These are phyloP conservation scores for Leccinum subrobustum DNA, from an alignment of 1,284 basidiomycete species.

Conservation along the genomic window DNA sequence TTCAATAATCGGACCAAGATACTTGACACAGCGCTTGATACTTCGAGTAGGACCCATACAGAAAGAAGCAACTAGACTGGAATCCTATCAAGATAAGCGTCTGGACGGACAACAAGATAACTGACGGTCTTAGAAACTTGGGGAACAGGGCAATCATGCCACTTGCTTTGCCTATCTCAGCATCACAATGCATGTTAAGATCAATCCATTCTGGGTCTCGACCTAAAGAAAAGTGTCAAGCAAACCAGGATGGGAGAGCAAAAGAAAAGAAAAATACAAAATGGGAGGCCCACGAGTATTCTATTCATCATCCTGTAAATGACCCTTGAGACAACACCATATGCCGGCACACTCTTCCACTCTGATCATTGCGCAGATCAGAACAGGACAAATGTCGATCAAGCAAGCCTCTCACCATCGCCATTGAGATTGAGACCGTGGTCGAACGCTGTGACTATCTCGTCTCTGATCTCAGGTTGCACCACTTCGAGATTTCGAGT, in stretches of 20 bases:
- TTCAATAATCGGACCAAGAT: slow-evolving; percentile 36
- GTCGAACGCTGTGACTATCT: slow-evolving; percentile 31
- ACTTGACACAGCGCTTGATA: slow-evolving; percentile 17
- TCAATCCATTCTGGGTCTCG: slow-evolving; percentile 38
- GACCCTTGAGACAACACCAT: slow-evolving; percentile 17
- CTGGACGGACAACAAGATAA: no score
- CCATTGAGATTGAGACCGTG: slow-evolving; percentile 19
- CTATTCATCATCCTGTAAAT: slow-evolving; percentile 35
- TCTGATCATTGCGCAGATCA: slow-evolving; percentile 23
- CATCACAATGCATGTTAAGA: no score
- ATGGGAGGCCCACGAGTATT: slow-evolving; percentile 39
- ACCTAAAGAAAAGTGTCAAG: slow-evolving; percentile 30
- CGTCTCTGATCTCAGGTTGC: slow-evolving; percentile 26
- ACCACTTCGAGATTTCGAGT: neutral
- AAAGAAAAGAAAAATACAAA: slow-evolving; percentile 31
- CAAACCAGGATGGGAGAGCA: no score
- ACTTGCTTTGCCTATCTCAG: no score
- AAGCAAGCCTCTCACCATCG: slow-evolving; percentile 11
- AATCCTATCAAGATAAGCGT: neutral
- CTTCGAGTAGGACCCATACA: neutral
- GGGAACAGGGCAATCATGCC: slow-evolving; percentile 23
- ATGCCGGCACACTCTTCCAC: slow-evolving; percentile 28
- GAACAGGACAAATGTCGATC: neutral
- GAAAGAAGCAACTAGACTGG: slow-evolving; percentile 3
- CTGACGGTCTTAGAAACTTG: no score